Conservation (phyloP, 371 early-diverging fungal species). For the Zopfochytrium polystomum region DNA sequence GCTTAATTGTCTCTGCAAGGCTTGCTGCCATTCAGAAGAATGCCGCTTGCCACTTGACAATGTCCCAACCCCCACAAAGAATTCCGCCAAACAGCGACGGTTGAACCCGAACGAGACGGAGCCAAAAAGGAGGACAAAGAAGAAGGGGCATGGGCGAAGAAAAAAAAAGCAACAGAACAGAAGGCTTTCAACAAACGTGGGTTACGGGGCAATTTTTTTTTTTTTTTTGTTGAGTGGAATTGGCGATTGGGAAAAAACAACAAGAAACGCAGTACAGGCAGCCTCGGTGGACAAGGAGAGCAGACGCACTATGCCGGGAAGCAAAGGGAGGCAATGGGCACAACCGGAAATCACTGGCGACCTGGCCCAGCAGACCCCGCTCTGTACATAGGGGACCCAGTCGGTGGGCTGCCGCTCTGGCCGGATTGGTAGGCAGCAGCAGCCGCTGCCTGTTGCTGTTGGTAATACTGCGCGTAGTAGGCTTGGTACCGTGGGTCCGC, state of each 20-base stretch:
- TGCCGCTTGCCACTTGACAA: too few relatives aligned
- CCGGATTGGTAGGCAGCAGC: background rate
- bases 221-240: too few relatives aligned
- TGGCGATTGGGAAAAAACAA: too few relatives aligned
- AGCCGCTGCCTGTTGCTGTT: background rate
- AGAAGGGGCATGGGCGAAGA: background rate
- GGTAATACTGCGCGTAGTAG: conserved; percentile 1
- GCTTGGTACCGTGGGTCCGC: background rate
- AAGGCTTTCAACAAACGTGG: too few relatives aligned
- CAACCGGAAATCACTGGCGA: background rate
- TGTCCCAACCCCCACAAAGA: too few relatives aligned
- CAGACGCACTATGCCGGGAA: background rate
- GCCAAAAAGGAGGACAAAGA: background rate
- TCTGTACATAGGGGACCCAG: background rate
- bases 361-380: background rate
- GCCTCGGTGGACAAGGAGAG: background rate
- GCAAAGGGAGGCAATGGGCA: background rate
- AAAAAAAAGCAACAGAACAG: background rate
- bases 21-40: too few relatives aligned
- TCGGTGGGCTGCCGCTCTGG: background rate
- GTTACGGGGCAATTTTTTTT: too few relatives aligned
- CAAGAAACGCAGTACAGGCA: background rate
- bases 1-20: too few relatives aligned
- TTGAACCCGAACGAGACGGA: background rate
- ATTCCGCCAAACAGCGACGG: too few relatives aligned